These are phyloP conservation scores for Backusella macrospora DNA, from an alignment of 192 early-diverging fungal species.

Conservation along the genomic window DNA sequence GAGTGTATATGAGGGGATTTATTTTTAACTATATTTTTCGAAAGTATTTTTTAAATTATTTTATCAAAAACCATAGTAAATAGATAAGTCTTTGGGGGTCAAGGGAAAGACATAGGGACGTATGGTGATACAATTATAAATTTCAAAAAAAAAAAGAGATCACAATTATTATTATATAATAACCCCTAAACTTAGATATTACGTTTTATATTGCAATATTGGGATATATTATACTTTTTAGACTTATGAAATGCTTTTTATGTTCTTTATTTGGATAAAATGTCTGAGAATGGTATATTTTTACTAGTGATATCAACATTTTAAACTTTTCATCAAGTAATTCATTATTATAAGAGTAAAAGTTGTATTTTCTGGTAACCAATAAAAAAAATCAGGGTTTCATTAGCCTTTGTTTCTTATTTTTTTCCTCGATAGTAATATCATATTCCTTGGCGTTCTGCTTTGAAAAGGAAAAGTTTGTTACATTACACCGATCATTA, in stretches of 20 bases:
- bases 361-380: not conserved
- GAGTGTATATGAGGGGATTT: too few relatives aligned
- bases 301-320: not conserved
- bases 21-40: too few relatives aligned
- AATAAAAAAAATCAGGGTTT: not conserved
- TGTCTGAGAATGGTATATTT: not conserved
- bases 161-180: not conserved
- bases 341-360: not conserved
- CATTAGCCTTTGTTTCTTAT: not conserved
- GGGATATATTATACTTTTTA: not conserved
- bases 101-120: not conserved
- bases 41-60: too few relatives aligned
- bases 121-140: not conserved
- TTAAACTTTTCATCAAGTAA: too few relatives aligned
- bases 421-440: not conserved
- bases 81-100: too few relatives aligned
- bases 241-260: not conserved
- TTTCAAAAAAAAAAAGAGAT: not conserved
- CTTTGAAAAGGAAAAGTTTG: not conserved
- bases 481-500: slow-evolving; percentile 4
- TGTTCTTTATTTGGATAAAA: not conserved
- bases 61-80: too few relatives aligned
- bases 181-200: not conserved
- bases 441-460: not conserved
- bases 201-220: not conserved